Percentiles rank a stretch among this genome's conserved stretches.
phyloP scores from a whole-genome alignment of 495 filamentous ascomycete species.

The Hamigera avellanea region DNA sequence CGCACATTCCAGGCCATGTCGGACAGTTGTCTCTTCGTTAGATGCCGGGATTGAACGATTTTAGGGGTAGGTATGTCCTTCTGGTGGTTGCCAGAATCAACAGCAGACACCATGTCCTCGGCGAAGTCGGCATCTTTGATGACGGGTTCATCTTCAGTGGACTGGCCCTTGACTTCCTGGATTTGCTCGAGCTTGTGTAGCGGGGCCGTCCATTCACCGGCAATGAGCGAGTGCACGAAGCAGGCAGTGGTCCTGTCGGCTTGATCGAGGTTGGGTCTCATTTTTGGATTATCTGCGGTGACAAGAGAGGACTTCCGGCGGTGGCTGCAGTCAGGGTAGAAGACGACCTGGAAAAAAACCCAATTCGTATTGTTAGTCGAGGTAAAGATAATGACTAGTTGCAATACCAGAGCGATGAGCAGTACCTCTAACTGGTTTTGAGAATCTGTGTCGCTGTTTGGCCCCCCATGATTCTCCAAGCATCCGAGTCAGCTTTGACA shows the following conservation, averaged over 20 bases:
- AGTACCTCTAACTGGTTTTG: slow-evolving; percentile 41
- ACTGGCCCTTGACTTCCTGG: slow-evolving; percentile 19
- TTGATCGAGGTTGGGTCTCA: slow-evolving; percentile 25
- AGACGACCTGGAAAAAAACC: slow-evolving; percentile 47
- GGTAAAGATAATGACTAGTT: not conserved
- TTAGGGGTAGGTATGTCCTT: slow-evolving; percentile 13
- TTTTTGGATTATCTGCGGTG: slow-evolving; percentile 35
- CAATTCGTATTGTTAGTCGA: not conserved
- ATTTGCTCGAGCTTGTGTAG: slow-evolving; percentile 8
- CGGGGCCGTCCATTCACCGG: slow-evolving; percentile 30
- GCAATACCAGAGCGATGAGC: no score
- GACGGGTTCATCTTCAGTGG: slow-evolving; percentile 9
- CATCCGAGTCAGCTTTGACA: no score
- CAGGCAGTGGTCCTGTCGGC: slow-evolving; percentile 45
- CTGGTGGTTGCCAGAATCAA: slow-evolving; percentile 13
- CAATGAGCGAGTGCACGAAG: slow-evolving; percentile 74
- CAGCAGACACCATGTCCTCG: slow-evolving; percentile 2
- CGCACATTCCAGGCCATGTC: slow-evolving; percentile 96
- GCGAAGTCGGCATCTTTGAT: slow-evolving; percentile 8
- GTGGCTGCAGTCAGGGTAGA: slow-evolving; percentile 57
- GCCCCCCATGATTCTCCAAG: slow-evolving; percentile 19
- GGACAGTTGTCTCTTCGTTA: slow-evolving; percentile 85
- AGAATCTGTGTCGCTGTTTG: slow-evolving; percentile 29
- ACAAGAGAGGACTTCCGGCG: slow-evolving; percentile 81
- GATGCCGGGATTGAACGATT: slow-evolving; percentile 46